phyloP scores from a whole-genome alignment of 2,329 filamentous ascomycete species.

The Colletotrichum phormii region DNA sequence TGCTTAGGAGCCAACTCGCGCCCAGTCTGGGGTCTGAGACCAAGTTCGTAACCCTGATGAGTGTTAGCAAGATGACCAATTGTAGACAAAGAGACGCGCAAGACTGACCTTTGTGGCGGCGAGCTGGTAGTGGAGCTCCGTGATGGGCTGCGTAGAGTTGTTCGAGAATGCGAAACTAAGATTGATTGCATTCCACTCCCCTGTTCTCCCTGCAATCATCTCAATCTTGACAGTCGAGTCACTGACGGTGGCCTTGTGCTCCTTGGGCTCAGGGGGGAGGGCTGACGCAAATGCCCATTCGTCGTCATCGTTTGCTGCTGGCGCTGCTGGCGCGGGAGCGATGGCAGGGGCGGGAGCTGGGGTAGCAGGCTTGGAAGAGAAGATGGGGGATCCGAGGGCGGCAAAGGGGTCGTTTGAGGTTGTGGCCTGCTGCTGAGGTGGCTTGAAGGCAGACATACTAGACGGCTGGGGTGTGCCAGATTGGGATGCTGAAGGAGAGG shows the following conservation, averaged over 20 bases:
- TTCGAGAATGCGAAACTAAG: conserved; percentile 89
- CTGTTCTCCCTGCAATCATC: conserved; percentile 74
- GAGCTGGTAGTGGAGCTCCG: conserved; percentile 88
- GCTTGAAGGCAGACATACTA: conserved; percentile 57
- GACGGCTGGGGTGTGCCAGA: conserved; percentile 65
- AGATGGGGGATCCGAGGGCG: conserved; percentile 54
- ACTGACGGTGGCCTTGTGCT: conserved; percentile 75
- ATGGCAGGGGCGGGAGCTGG: conserved; percentile 44
- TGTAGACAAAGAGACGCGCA: not conserved
- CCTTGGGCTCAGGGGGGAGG: conserved; percentile 73
- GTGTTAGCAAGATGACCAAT: conserved; percentile 33
- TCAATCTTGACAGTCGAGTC: conserved; percentile 79
- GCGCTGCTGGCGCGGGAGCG: conserved; percentile 42
- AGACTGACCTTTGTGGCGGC: conserved; percentile 87
- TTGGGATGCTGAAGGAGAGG: conserved; percentile 63
- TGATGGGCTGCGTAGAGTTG: conserved; percentile 75
- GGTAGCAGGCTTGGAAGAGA: conserved; percentile 50
- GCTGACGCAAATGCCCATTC: conserved; percentile 96
- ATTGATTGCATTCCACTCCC: conserved; percentile 68
- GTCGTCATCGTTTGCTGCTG: conserved; percentile 74
- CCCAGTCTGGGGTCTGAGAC: conserved; percentile 87
- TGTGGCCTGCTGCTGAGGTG: conserved; percentile 54
- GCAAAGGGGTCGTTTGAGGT: conserved; percentile 59
- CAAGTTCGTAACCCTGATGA: conserved; percentile 79
- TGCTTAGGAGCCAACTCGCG: conserved; percentile 80